These are phyloP conservation scores for Sutorius eximius DNA, from an alignment of 1,284 basidiomycete genomes.

Conservation along the genomic window DNA sequence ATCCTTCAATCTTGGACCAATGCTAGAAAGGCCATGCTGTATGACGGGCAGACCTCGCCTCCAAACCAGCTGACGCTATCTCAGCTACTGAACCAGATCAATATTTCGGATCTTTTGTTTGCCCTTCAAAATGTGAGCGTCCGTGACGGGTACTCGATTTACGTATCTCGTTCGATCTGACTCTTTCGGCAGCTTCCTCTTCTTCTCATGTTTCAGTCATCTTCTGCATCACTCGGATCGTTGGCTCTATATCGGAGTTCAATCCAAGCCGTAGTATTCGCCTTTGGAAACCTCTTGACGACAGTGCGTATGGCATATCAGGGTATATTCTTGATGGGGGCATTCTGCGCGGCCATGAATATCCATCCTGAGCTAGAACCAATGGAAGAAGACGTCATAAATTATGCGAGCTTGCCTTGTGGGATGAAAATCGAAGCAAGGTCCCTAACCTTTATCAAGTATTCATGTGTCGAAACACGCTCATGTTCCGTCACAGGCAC, in stretches of 20 bases:
- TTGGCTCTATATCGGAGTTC: constrained; percentile 75
- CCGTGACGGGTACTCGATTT: constrained; percentile 1
- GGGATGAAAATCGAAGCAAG: constrained; percentile 72
- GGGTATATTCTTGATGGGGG: constrained; percentile 78
- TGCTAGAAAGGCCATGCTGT: constrained; percentile 57
- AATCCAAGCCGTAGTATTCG: constrained; percentile 67
- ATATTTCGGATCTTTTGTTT: constrained; percentile 60
- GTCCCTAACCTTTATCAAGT: constrained; percentile 40
- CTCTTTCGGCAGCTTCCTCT: constrained; percentile 59
- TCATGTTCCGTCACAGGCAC: constrained; percentile 44
- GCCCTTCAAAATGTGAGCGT: constrained; percentile 65
- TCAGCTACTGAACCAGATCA: constrained; percentile 52
- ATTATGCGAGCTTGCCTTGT: constrained; percentile 45
- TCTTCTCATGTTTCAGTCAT: constrained; percentile 65
- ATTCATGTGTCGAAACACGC: constrained; percentile 6
- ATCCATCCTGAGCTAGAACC: constrained; percentile 69
- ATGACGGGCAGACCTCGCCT: constrained; percentile 49
- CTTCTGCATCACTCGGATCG: constrained; percentile 73
- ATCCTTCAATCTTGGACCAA: constrained; percentile 72
- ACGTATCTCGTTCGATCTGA: constrained; percentile 12
- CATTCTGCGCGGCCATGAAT: constrained; percentile 72
- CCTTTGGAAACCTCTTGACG: constrained; percentile 57
- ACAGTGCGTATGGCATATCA: constrained; percentile 73
- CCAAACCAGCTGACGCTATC: constrained; percentile 40
- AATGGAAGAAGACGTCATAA: constrained; percentile 45